Evolutionary conservation across 2,329 filamentous ascomycete species (phyloP), one percentile per base, ranked within the genome.

Genomic region (Penicillium paneum): DNA sequence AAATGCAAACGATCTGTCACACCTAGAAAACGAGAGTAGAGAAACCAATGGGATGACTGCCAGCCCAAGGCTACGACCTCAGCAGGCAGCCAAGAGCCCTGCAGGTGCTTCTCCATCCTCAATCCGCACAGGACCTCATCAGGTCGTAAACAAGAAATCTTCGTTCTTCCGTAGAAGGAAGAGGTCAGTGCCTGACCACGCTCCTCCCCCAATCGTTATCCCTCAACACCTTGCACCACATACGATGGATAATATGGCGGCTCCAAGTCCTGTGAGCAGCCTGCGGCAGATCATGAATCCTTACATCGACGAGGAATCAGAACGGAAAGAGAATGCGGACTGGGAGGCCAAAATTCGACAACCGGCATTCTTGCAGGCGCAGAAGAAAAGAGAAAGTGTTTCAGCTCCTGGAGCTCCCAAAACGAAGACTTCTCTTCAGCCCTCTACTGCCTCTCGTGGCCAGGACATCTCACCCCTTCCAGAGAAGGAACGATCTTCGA

Each of bases 131-230:
- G 69, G 67, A 36, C 63, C 67, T 12, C 71, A 70, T 28, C 75
- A 73, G 40, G 76, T 97, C 48, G 89, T 90, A 65, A 97, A 97
- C 78, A 97, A 97, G 73, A 84, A 90, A 4, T 95, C 93, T 1
- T 93, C 91, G 0, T 97, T 99, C 76, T 97, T 97, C 76, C 84
- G 94, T 58, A 83, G 94, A 56, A 84, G 92, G 59, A 97, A 97
- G 82, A 95, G 93, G 81, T 96, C 92, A 5, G 75, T 91, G 32
- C 83, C 85, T 13, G 91, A 95, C 59, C 70, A 72, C 41, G 80
- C 83, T 21, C 81, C 81, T 36, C 85, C 88, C 32, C 85, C 87
- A 8, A 73, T 80, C 72, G 55, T 69, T 64, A 62, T 79, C 69
- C 56, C 76, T 72, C 64, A 73, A 72, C 73, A 79, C 40, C 62